Evolutionary conservation across 768 basidiomycete species (phyloP).

Genomic region (Clavaria fumosa): DNA sequence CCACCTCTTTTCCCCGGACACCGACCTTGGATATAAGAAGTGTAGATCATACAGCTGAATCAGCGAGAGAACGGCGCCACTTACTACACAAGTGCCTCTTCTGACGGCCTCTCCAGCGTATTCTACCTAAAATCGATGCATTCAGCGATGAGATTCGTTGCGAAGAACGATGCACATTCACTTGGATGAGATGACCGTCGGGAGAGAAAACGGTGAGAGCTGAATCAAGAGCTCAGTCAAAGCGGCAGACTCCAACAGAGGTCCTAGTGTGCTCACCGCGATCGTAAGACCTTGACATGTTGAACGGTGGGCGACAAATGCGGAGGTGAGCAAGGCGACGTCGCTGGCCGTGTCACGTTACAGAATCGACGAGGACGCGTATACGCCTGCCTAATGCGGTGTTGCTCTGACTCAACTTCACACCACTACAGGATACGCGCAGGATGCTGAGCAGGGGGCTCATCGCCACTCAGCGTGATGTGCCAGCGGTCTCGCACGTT

Average conservation of each 20-base stretch:
- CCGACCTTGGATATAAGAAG: conserved; percentile 85
- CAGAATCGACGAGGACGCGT: not conserved
- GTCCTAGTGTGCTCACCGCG: conserved; percentile 52
- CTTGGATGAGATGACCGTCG: conserved; percentile 98
- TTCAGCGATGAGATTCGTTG: not conserved
- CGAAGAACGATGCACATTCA: conserved; percentile 14
- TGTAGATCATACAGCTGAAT: too few species aligned
- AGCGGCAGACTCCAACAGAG: not conserved
- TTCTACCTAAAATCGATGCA: conserved; percentile 61
- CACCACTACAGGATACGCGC: too few species aligned
- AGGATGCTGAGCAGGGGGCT: too few species aligned
- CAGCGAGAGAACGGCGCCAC: too few species aligned
- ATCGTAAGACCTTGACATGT: conserved; percentile 93
- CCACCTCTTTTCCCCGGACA: conserved; percentile 86
- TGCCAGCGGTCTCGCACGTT: too few species aligned
- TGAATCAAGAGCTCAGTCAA: conserved; percentile 18
- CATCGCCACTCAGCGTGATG: too few species aligned
- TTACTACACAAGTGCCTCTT: conserved; percentile 92
- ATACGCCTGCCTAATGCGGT: too few species aligned
- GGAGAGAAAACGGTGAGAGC: conserved; percentile 97
- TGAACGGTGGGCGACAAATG: not conserved
- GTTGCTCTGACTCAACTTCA: too few species aligned
- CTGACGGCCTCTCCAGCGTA: conserved; percentile 97
- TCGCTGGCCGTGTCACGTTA: not conserved
- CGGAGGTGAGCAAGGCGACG: not conserved